These are phyloP conservation scores for Daldinia sp. DNA, from an alignment of 2,329 filamentous ascomycete species.

Conservation along the genomic window DNA sequence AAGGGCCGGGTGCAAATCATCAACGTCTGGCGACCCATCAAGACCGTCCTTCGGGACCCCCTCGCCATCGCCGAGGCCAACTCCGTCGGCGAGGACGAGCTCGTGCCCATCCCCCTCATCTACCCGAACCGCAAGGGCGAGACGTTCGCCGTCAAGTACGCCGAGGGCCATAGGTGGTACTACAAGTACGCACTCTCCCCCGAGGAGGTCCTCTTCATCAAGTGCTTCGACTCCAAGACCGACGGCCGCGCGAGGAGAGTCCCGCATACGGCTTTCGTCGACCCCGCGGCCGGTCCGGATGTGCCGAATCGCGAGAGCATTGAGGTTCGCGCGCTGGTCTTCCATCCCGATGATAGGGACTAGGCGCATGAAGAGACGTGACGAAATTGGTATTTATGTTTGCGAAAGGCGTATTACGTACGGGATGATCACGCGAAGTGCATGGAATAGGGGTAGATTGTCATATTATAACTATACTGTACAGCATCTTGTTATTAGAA, in stretches of 20 bases:
- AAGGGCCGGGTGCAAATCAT: conserved; percentile 65
- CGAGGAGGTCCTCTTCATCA: conserved; percentile 68
- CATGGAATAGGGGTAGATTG: conserved; percentile 32
- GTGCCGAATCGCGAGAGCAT: conserved; percentile 69
- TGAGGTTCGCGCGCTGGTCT: conserved; percentile 67
- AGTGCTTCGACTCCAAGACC: conserved; percentile 70
- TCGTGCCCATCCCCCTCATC: conserved; percentile 62
- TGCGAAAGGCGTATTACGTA: neutral
- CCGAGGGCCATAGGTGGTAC: conserved; percentile 62
- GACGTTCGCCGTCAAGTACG: conserved; percentile 60
- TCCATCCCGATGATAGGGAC: conserved; percentile 58
- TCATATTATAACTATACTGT: conserved; percentile 17
- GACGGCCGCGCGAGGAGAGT: conserved; percentile 65
- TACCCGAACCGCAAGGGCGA: conserved; percentile 65
- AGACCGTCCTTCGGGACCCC: conserved; percentile 65
- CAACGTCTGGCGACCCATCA: conserved; percentile 66
- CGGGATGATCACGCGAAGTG: neutral
- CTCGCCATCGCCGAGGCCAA: conserved; percentile 65
- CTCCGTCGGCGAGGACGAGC: conserved; percentile 63
- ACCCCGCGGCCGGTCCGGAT: conserved; percentile 56
- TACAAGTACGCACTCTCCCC: conserved; percentile 65
- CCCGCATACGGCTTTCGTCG: conserved; percentile 68
- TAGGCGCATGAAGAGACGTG: conserved; percentile 26
- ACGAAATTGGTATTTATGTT: neutral
- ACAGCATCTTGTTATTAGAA: conserved; percentile 1